Evolutionary conservation across 2,329 filamentous ascomycete species (phyloP).

Genomic region (Pseudopithomyces maydicus): DNA sequence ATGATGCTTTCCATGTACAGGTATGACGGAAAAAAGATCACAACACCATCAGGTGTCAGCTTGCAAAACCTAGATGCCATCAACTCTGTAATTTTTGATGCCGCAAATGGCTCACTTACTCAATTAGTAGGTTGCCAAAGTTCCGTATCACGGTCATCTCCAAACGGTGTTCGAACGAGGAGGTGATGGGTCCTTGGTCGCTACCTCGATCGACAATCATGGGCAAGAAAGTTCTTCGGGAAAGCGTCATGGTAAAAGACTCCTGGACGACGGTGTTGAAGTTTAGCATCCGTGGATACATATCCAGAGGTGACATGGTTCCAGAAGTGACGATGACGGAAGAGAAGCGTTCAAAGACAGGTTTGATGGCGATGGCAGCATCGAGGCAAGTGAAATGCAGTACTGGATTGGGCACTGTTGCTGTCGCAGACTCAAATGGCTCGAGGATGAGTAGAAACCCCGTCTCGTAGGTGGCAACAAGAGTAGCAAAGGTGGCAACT

Average conservation of each 20-base stretch:
- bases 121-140: slow-evolving; percentile 89
- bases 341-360: slow-evolving; percentile 95
- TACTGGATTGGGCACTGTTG: slow-evolving; percentile 95
- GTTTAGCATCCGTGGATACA: slow-evolving; percentile 98
- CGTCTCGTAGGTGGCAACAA: slow-evolving; percentile 95
- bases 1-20: slow-evolving; percentile 99
- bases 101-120: slow-evolving; percentile 55
- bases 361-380: slow-evolving; percentile 96
- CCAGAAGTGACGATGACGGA: slow-evolving; percentile 98
- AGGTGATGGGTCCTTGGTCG: slow-evolving; percentile 91
- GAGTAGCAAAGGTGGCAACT: slow-evolving; percentile 94
- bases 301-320: slow-evolving; percentile 94
- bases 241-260: slow-evolving; percentile 96
- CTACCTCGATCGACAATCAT: slow-evolving; percentile 97
- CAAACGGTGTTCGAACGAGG: slow-evolving; percentile 92
- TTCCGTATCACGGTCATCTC: slow-evolving; percentile 97
- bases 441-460: slow-evolving; percentile 97
- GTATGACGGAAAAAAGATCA: slow-evolving; percentile 99
- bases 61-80: slow-evolving; percentile 65
- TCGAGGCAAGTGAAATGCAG: slow-evolving; percentile 96
- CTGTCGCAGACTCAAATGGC: slow-evolving; percentile 92
- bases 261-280: slow-evolving; percentile 93
- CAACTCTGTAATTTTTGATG: too few species aligned
- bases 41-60: slow-evolving; percentile 93
- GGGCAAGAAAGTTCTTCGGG: slow-evolving; percentile 90